phyloP scores from a whole-genome alignment of 169 alveolate genomes.

The Pseudocohnilembus persalinus region DNA sequence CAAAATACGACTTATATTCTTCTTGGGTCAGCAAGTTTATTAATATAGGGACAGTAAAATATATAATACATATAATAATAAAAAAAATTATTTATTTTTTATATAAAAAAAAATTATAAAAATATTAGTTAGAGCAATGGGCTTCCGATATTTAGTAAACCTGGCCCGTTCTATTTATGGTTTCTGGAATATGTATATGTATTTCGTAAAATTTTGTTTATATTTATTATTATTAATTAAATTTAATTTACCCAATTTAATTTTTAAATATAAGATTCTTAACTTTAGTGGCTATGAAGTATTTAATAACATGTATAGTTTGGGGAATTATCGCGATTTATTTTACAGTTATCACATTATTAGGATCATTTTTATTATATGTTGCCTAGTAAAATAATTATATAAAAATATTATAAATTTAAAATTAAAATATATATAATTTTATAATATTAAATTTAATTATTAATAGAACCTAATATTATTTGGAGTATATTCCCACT shows the following conservation, averaged over 20 bases:
- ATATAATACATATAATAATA: no score
- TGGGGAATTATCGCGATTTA: neutral
- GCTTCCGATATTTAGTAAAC: slow-evolving; percentile 1
- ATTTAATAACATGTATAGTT: neutral
- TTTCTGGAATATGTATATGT: slow-evolving; percentile 1
- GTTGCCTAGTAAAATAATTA: neutral
- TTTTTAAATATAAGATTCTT: no score
- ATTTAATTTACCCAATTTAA: no score
- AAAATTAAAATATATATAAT: no score
- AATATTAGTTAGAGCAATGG: slow-evolving; percentile 3
- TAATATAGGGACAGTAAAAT: neutral
- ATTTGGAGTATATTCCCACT: neutral
- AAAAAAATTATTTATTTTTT: no score
- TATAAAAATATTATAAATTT: no score
- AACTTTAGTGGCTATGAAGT: neutral
- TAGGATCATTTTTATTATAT: neutral
- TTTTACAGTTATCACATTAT: neutral
- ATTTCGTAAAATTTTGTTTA: slow-evolving; percentile 25
- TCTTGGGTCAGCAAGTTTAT: neutral
- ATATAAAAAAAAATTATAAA: no score
- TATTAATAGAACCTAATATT: neutral
- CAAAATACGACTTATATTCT: neutral
- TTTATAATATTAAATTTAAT: no score
- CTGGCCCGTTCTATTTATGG: slow-evolving; percentile 13
- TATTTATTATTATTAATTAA: no score